Base-by-base conservation (phyloP, 345 rosid genomes). In the Lepidium aucheri region DNA sequence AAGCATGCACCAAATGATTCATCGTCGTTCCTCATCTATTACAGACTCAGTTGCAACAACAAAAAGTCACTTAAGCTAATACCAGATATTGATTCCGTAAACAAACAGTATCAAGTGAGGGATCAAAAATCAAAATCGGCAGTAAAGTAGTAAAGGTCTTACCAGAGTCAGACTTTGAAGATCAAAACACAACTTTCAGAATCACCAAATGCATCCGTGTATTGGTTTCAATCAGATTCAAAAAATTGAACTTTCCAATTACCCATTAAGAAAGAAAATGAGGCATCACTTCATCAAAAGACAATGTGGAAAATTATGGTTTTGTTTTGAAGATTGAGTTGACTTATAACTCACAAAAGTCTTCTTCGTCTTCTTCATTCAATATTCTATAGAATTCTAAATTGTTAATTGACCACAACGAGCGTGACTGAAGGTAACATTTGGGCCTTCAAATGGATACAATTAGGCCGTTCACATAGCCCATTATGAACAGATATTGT, bases 1-100 rank as follows among this genome's bases (percentile, higher is more conserved):
- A 84, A 77, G 77, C 81, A 79, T 65, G 74, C 77, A 79, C 81
- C 80, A 24, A 70, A 72, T 22, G 77, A 63, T 77, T 79, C 89
- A 30, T 70, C 74, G 9, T 26, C 5, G 3, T 39, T 45, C 69
- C 20, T 54, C 64, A 71, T 71, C 50, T 49, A 13, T 18, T 1
- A 38, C 15, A 7, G 38, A 68, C 6, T 17, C 20, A 33, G 8
- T 3, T 16, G 14, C n/a, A 18, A 49, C n/a, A 33, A 5, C 8
- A 4, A 9, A 17, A 35, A 35, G 10, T 54, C 11, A 34, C 43
- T 30, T n/a, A 34, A 49, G 46, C 50, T 41, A 65, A 69, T 60
- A 20, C 35, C 17, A 60, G 18, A 32, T 11, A 40, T 9, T 26
- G 32, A 40, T 15, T 63, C 9, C 44, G 36, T 9, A 1, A 36